Evolutionary conservation across 176 grass and related monocot species (phyloP).

Genomic region (Lolium perenne): DNA sequence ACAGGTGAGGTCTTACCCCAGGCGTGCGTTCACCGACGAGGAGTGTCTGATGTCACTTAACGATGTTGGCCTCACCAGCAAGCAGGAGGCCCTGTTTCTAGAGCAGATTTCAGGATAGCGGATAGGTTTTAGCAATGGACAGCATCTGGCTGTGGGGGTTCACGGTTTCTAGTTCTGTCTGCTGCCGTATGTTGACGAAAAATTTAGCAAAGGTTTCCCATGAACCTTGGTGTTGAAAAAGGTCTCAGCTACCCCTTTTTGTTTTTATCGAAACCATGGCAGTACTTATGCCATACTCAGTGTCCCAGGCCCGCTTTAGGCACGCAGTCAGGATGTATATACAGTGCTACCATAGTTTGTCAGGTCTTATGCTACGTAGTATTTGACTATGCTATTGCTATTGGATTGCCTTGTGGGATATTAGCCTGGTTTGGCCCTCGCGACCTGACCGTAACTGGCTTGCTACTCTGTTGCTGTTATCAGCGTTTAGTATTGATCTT

Average conservation of each 20-base stretch:
- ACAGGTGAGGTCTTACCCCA: conserved; percentile 89
- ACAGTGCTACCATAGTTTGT: background rate
- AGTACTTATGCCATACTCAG: background rate
- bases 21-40: conserved; percentile 66
- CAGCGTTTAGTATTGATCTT: background rate
- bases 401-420: no score
- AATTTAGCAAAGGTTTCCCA: background rate
- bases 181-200: conserved; percentile 10
- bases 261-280: background rate
- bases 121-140: conserved; percentile 6
- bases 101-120: conserved; percentile 67
- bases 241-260: background rate
- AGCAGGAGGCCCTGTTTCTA: conserved; percentile 94
- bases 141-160: background rate
- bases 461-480: no score
- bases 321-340: conserved; percentile 36
- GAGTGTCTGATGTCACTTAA: conserved; percentile 69
- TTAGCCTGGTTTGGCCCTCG: no score
- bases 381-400: background rate
- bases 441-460: no score
- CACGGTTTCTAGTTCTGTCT: background rate
- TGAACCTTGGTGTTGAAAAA: conserved; percentile 10
- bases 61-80: conserved; percentile 82
- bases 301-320: background rate
- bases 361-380: no score